Conservation (phyloP, 345 rosid species). For the Citrus cavaleriei region DNA sequence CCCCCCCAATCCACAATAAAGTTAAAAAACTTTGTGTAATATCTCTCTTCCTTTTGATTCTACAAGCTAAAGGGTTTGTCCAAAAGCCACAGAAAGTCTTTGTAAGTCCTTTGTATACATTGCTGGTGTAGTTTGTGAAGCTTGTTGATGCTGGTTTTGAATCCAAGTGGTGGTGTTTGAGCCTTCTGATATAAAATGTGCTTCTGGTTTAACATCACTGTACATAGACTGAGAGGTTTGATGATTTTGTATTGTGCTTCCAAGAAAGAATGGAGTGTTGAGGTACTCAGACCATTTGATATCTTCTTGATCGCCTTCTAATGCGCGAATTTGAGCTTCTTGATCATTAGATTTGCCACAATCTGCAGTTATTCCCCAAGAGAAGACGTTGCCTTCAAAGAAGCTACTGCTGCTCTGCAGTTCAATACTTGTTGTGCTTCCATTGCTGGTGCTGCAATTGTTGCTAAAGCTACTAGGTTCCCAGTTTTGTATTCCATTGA, state of each 20-base stretch:
- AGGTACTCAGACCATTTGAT: constrained; percentile 57
- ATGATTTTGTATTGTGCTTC: constrained; percentile 27
- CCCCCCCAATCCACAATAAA: constrained; percentile 1
- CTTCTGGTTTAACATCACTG: constrained; percentile 31
- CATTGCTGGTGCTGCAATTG: constrained; percentile 27
- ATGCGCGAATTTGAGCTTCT: not conserved
- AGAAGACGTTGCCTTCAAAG: constrained; percentile 32
- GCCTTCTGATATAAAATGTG: constrained; percentile 20
- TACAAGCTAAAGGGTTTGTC: constrained; percentile 28
- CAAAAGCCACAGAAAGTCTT: constrained; percentile 40
- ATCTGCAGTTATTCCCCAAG: constrained; percentile 32
- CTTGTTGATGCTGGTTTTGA: constrained; percentile 19
- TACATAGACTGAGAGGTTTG: constrained; percentile 29
- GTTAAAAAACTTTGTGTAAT: not conserved
- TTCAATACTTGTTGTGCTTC: constrained; percentile 37
- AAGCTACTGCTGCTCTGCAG: constrained; percentile 35
- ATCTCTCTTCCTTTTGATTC: constrained; percentile 1
- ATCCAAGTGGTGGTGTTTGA: constrained; percentile 10
- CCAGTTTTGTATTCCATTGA: constrained; percentile 28
- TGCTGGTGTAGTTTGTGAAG: constrained; percentile 30
- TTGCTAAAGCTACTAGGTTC: constrained; percentile 27
- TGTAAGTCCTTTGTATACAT: constrained; percentile 31
- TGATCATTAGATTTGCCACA: constrained; percentile 26
- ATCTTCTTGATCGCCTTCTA: constrained; percentile 16
- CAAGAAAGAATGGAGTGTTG: constrained; percentile 33